Base-by-base conservation (phyloP, 2,329 filamentous ascomycete species). In the Pyrenophora tritici-repentis region DNA sequence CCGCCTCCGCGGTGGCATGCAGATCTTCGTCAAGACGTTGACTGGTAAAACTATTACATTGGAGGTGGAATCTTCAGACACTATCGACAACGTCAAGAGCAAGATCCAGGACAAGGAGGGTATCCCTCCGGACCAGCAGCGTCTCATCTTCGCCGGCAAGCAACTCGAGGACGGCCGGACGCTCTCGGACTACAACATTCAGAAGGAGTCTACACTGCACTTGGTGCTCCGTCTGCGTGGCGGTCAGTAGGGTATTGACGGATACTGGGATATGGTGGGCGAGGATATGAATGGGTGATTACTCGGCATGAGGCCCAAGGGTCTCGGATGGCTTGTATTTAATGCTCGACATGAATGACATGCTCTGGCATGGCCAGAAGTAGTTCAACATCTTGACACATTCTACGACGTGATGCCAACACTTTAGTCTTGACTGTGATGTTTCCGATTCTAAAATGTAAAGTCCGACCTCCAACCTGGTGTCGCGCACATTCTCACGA, bases 161-260 rank as follows among this genome's bases (percentile, higher is more conserved):
- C 91, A 96, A 76, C 78, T 96, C 1, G 91, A 96, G 73, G 91
- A 97, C 65, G 92, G 92, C 41, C 89, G 92, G 17, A 97, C 92
- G 0, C 81, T 97, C 0, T 88, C 85, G 42, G 93, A 97, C 74
- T 97, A 97, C 85, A 97, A 97, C 80, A 97, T 97, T 39, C 93
- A 97, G 76, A 84, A 84, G 79, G 84, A 86, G 76, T 83, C 79
- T 46, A 86, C 83, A 1, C 76, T 86, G 53, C 84, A 86, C 74
- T 78, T 86, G 76, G 84, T 86, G 67, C 78, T 84, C 57, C 78
- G 82, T 74, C 79, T 84, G 38, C 82, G 82, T 73, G 82, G 80
- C 56, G 80, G 80, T 48, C 75, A 78, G 76, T 78, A 82, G 73
- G 65, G 22, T 7, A n/a, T 24, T 24, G 22, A 6, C 8, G 8